Percentiles rank a stretch among this genome's conserved stretches.
These are phyloP conservation scores for Trichoderma sp. DNA, from an alignment of 2,329 filamentous ascomycete genomes.

Conservation along the genomic window DNA sequence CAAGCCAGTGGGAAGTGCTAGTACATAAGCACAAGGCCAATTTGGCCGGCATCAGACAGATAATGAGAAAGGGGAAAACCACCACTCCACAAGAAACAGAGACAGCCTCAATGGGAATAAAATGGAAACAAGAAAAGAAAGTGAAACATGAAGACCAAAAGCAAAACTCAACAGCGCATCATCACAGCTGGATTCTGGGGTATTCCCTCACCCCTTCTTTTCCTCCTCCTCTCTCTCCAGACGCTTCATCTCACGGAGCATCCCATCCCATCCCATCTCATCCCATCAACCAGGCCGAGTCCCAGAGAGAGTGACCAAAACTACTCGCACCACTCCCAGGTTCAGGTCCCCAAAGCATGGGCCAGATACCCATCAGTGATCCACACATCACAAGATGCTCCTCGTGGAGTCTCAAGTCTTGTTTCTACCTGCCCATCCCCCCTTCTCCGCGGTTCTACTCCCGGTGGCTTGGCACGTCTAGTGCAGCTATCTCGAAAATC, in stretches of 20 bases:
- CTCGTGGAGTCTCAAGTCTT: not conserved
- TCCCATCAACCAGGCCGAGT: not conserved
- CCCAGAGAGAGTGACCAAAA: not conserved
- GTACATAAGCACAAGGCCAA: not conserved
- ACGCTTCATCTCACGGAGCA: not conserved
- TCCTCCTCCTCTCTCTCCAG: not conserved
- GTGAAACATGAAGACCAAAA: not conserved
- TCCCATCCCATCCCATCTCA: not conserved
- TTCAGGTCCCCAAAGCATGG: constrained; percentile 1
- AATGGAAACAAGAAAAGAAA: not conserved
- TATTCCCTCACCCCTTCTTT: not conserved
- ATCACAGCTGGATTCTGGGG: not conserved
- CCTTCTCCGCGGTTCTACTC: not conserved
- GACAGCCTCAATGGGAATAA: not conserved
- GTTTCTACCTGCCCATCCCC: not conserved
- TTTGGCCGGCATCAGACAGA: not conserved
- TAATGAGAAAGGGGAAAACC: not conserved
- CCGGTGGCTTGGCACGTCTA: not conserved
- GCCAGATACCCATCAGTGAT: not conserved
- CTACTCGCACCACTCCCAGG: not conserved
- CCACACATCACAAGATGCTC: constrained; percentile 6
- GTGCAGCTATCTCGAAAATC: not conserved
- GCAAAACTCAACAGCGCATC: not conserved
- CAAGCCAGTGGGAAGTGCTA: not conserved
- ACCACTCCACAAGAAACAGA: not conserved